Evolutionary conservation across 2,329 filamentous ascomycete genomes (phyloP).

Genomic region (Venturiaceae sp.): DNA sequence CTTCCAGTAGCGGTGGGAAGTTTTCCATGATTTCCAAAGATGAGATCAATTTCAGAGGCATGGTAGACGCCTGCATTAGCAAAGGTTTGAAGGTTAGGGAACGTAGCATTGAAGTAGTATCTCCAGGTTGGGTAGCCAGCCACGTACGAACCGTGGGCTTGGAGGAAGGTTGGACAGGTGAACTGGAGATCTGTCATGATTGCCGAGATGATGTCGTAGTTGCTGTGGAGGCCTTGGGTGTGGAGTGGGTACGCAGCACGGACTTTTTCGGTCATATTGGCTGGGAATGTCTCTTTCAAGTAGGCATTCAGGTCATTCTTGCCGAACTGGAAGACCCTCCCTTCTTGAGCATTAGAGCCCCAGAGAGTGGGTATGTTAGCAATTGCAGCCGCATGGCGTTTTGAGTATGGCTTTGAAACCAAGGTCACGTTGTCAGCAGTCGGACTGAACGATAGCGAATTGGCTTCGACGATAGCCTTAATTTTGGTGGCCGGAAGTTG

Average conservation of each 20-base stretch:
- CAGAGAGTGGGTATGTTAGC: slow-evolving; percentile 23
- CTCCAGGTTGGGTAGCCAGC: slow-evolving; percentile 18
- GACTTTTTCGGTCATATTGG: background rate
- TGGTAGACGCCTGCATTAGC: slow-evolving; percentile 23
- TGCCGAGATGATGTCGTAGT: slow-evolving; percentile 16
- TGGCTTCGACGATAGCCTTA: slow-evolving; percentile 19
- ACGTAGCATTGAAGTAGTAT: slow-evolving; percentile 27
- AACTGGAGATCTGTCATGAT: slow-evolving; percentile 17
- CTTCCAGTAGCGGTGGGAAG: background rate
- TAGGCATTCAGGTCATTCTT: background rate
- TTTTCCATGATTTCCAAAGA: slow-evolving; percentile 23
- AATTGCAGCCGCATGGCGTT: slow-evolving; percentile 16
- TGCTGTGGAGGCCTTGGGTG: background rate
- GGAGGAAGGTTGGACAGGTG: background rate
- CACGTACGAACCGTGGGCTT: background rate
- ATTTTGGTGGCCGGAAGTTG: slow-evolving; percentile 20
- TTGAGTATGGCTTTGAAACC: slow-evolving; percentile 14
- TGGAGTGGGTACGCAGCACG: background rate
- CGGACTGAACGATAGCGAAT: slow-evolving; percentile 20
- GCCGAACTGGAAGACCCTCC: slow-evolving; percentile 14
- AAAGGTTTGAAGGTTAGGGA: slow-evolving; percentile 20
- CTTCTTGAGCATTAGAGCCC: slow-evolving; percentile 25
- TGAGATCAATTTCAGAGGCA: slow-evolving; percentile 21
- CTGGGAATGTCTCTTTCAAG: background rate
- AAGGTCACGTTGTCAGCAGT: slow-evolving; percentile 22